Base-by-base conservation (phyloP, 768 basidiomycete species). In the Leccinum imitatum region DNA sequence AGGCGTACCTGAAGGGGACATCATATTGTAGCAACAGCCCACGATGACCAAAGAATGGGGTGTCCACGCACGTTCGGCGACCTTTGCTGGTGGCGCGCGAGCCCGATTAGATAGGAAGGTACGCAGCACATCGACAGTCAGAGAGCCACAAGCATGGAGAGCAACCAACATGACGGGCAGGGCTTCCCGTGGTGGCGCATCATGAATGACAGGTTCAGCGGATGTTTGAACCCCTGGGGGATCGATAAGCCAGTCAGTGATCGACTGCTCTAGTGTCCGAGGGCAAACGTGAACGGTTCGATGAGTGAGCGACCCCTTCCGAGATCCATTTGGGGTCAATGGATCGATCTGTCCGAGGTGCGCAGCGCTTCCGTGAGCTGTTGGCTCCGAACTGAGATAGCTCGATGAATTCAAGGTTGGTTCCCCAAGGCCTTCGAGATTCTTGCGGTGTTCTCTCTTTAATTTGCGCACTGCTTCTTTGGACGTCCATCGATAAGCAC, bases 11-110 rank as follows among this genome's bases (percentile, higher is more conserved):
- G 77, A 70, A 11, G 79, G 73, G 31, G 76, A 73, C 75, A 91
- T 80, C 62, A 89, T 77, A 68, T 91, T 91, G 71, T 91, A 92
- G 70, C 90, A 92, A 61, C 90, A 92, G 3, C 90, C 89, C 15
- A 91, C 89, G 8, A 85, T 79, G 47, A 89, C 79, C 1, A 83
- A 76, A 3, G 77, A 84, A 15, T 77, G 75, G 5, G 84, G 78
- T 47, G 65, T 71, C 89, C 88, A 90, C 44, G 10, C 15, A 21
- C n/a, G 30, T 19, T 30, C 31, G 21, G 47, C 46, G 46, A 35
- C 44, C 41, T 51, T 33, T 52, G 25, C 14, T 44, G 35, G 62
- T 61, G 54, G 54, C 59, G 21, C 44, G 53, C 53, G 59, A n/a
- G 52, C 54, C 31, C 59, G 69, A 72, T 63, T 64, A 13, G 65